Percentiles rank a stretch among this genome's conserved stretches.
Conservation (phyloP, 192 early-diverging fungal genomes). For the Backusella mclennaniae region DNA sequence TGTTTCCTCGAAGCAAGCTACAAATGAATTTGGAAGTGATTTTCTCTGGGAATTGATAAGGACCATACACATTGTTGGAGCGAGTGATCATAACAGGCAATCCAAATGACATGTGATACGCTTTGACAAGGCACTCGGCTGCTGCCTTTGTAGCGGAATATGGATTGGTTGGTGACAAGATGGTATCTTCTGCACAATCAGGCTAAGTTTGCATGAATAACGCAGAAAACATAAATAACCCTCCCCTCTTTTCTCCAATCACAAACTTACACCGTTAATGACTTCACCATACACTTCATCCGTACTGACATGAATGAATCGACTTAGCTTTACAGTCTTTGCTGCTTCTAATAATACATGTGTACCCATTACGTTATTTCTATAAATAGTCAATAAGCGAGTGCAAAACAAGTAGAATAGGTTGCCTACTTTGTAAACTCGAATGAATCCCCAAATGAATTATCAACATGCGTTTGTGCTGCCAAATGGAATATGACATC, state of each 20-base stretch:
- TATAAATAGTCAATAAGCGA: not conserved
- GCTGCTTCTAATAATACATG: conserved; percentile 78
- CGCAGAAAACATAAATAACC: not conserved
- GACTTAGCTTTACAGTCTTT: conserved; percentile 43
- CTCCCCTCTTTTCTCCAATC: not conserved
- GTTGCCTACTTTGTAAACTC: conserved; percentile 59
- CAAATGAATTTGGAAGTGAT: conserved; percentile 83
- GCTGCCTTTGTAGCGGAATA: conserved; percentile 88
- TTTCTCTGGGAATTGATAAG: conserved; percentile 83
- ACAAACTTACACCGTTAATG: conserved; percentile 42
- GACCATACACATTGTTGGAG: conserved; percentile 80
- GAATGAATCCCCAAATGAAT: conserved; percentile 81
- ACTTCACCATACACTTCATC: conserved; percentile 86
- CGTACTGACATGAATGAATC: conserved; percentile 77
- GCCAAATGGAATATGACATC: conserved; percentile 78
- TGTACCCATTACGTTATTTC: conserved; percentile 79
- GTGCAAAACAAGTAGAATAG: not conserved
- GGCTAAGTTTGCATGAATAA: conserved; percentile 40
- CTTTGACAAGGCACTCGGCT: conserved; percentile 72
- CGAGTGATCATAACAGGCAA: conserved; percentile 78
- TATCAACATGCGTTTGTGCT: conserved; percentile 82
- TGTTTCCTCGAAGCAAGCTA: conserved; percentile 52
- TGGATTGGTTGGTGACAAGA: conserved; percentile 75
- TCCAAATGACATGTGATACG: conserved; percentile 77
- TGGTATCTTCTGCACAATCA: conserved; percentile 59